Evolutionary conservation across 1,139 yeast species (phyloP).

Genomic region (Pichia sp.): DNA sequence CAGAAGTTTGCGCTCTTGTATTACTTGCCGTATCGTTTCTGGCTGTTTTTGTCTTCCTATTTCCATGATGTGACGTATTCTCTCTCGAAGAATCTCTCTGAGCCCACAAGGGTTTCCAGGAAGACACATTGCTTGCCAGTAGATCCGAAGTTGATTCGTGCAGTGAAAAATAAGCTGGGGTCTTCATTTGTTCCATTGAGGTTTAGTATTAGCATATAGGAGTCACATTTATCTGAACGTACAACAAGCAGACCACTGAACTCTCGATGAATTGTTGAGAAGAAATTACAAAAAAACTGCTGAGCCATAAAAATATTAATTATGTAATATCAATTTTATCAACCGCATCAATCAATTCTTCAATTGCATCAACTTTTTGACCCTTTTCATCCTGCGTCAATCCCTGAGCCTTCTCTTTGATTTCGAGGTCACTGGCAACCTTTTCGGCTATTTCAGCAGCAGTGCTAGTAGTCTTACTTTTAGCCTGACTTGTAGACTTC

Average conservation of each 20-base stretch:
- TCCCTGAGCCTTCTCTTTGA: not conserved
- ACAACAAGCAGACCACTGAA: too few relatives aligned
- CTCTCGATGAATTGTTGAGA: too few relatives aligned
- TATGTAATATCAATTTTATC: constrained; percentile 16
- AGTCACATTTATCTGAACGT: too few relatives aligned
- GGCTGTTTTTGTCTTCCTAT: not conserved
- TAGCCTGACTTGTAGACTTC: not conserved
- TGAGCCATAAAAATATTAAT: not conserved
- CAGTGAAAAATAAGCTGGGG: constrained; percentile 9
- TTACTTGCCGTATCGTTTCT: not conserved
- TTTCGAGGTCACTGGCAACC: not conserved
- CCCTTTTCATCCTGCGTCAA: not conserved
- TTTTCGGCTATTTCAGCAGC: not conserved
- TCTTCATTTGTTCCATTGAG: constrained; percentile 2
- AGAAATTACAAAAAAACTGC: too few relatives aligned
- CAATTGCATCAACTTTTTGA: constrained; percentile 15
- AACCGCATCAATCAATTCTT: constrained; percentile 26
- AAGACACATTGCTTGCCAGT: constrained; percentile 4
- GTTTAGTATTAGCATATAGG: not conserved
- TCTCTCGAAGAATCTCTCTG: not conserved
- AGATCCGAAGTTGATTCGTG: constrained; percentile 9
- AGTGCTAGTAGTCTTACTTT: not conserved
- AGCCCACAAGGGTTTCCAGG: constrained; percentile 14
- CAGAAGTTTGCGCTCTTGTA: constrained; percentile 3
- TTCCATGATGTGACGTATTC: not conserved